These are phyloP conservation scores for Botrytis fragariae DNA, from an alignment of 2,329 filamentous ascomycete species.

Conservation along the genomic window DNA sequence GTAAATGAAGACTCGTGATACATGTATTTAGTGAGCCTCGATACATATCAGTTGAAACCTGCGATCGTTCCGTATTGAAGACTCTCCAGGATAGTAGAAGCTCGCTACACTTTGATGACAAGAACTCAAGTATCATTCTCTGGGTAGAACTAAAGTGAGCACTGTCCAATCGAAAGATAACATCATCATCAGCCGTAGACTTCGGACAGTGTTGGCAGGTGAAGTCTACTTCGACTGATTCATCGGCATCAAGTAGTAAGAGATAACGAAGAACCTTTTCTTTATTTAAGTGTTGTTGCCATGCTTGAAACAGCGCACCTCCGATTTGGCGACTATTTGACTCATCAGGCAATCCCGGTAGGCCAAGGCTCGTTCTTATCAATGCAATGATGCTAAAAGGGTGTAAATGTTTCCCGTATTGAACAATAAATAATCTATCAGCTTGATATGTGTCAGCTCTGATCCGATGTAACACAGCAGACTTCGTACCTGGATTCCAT, in stretches of 20 bases:
- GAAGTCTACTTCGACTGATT: neutral
- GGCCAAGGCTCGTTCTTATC: constrained; percentile 66
- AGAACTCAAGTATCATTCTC: constrained; percentile 37
- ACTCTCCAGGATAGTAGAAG: constrained; percentile 34
- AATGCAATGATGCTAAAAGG: constrained; percentile 66
- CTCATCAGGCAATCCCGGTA: constrained; percentile 28
- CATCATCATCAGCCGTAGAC: constrained; percentile 17
- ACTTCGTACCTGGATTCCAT: constrained; percentile 73
- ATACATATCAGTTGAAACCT: constrained; percentile 35
- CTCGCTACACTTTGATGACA: constrained; percentile 33
- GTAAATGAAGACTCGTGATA: constrained; percentile 31
- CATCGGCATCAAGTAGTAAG: constrained; percentile 47
- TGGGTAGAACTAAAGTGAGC: constrained; percentile 33
- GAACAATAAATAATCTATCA: constrained; percentile 65
- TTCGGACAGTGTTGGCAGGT: constrained; percentile 32
- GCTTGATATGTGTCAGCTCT: constrained; percentile 43
- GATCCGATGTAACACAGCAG: neutral
- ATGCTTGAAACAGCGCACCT: constrained; percentile 36
- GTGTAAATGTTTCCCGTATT: constrained; percentile 60
- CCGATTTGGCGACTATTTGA: constrained; percentile 25
- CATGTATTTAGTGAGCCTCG: constrained; percentile 33
- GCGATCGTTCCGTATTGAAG: constrained; percentile 27
- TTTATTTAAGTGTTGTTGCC: constrained; percentile 39
- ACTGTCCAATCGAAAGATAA: constrained; percentile 29
- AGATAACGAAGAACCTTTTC: constrained; percentile 53